Evolutionary conservation across 495 filamentous ascomycete genomes (phyloP).

Genomic region (Xylaria sp.): DNA sequence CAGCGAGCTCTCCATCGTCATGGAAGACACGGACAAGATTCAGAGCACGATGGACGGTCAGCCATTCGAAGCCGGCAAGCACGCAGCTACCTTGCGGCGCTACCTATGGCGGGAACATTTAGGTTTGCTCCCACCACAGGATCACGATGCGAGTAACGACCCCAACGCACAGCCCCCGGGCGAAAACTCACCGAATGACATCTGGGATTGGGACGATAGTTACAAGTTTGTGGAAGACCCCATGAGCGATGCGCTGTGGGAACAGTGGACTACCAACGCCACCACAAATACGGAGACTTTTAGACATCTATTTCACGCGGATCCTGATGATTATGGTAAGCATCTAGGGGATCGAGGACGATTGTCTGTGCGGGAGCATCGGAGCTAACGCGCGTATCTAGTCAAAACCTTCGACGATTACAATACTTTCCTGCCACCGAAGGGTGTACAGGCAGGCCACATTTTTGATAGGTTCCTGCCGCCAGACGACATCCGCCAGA

Average conservation of each 20-base stretch:
- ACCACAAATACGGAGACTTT: conserved; percentile 84
- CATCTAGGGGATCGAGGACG: not conserved
- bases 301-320: conserved; percentile 86
- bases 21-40: conserved; percentile 83
- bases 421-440: conserved; percentile 74
- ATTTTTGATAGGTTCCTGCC: conserved; percentile 80
- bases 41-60: conserved; percentile 79
- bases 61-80: conserved; percentile 73
- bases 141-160: conserved; percentile 71
- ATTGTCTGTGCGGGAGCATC: not conserved
- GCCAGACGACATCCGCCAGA: conserved; percentile 69
- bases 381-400: conserved; percentile 32
- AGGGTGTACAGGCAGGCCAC: conserved; percentile 78
- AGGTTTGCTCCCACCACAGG: conserved; percentile 78
- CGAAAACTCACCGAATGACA: conserved; percentile 70
- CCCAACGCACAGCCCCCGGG: conserved; percentile 84
- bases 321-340: conserved; percentile 84
- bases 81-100: conserved; percentile 81
- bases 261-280: conserved; percentile 79
- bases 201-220: conserved; percentile 64
- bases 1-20: conserved; percentile 89
- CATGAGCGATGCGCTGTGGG: conserved; percentile 79
- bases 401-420: conserved; percentile 90
- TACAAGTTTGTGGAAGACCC: conserved; percentile 86
- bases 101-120: conserved; percentile 94